Evolutionary conservation across 139 green algal genomes (phyloP).

Genomic region (Closterium sp.): DNA sequence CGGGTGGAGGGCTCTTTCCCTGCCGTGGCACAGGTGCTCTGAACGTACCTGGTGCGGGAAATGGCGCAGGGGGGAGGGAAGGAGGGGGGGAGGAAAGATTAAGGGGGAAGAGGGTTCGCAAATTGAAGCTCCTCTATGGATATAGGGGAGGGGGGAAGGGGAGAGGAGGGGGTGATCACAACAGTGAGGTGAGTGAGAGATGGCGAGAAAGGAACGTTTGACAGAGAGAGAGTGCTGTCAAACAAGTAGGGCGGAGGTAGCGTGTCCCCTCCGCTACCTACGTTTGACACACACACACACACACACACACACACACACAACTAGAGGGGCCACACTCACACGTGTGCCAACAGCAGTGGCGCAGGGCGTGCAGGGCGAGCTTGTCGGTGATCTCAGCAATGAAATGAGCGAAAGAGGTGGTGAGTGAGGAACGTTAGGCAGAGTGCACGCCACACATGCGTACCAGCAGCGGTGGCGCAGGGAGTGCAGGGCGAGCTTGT

Average conservation of each 20-base stretch:
- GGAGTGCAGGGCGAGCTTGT: conserved; percentile 95
- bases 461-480: conserved; percentile 96
- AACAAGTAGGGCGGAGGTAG: not conserved
- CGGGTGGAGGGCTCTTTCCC: conserved; percentile 97
- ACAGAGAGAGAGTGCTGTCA: no score
- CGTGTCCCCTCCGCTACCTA: not conserved
- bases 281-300: no score
- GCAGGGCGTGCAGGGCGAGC: not conserved
- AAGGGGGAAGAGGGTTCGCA: no score
- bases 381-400: not conserved
- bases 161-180: no score
- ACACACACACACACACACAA: no score
- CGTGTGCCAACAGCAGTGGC: not conserved
- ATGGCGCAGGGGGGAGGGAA: not conserved
- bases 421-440: not conserved
- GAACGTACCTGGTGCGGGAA: conserved; percentile 71
- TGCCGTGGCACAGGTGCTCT: conserved; percentile 87
- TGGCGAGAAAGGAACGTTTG: no score
- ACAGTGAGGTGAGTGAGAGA: no score
- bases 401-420: not conserved
- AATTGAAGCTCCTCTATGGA: no score
- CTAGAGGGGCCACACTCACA: no score
- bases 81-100: not conserved
- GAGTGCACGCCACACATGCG: conserved; percentile 55
- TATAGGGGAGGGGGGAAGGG: no score